Evolutionary conservation across 345 rosid genomes (phyloP), one percentile per base, ranked within the genome.

Genomic region (Mallotus nudiflorus): DNA sequence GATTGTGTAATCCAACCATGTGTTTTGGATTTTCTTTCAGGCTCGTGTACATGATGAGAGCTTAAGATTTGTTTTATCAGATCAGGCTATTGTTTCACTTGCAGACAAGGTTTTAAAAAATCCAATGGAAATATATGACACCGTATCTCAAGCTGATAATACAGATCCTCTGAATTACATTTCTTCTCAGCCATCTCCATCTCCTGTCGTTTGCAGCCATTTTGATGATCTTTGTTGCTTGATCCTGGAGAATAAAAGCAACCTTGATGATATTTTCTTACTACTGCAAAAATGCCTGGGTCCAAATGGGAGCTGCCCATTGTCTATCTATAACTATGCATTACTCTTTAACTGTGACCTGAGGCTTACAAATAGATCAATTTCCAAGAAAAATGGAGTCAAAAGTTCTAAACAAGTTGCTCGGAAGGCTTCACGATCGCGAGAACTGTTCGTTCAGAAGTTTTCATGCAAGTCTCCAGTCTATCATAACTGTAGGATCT

Each of bases 381-480:
- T 79, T 54, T 78, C 85, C 42, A 85, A 85, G 74, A 81, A 84
- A 76, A 87, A 82, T 66, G 86, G 88, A 55, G 28, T 71, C 59
- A 91, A 63, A 81, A 78, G 78, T 69, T 52, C 78, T 22, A 90
- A 79, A 80, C 86, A 86, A 61, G 69, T 77, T 78, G 74, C 91
- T 69, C 80, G 84, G 77, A 92, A 89, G 84, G 77, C 91, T 59
- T 92, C 99, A 57, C 80, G 94, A 70, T 92, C 99, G 54, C 80
- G 96, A 72, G 84, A 88, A 63, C 81, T 87, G 60, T 95, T 95
- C 71, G 96, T 92, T 66, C 85, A 89, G 77, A 95, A 91, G 58
- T 90, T 95, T 81, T 92, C 99, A 45, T 92, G 99, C 90, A 95
- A 95, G 77, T 78, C 98, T 83, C 98, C 96, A 1, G 99, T 90